These are phyloP conservation scores for Castanea crenata DNA, from an alignment of 306 rosid species.

Conservation along the genomic window DNA sequence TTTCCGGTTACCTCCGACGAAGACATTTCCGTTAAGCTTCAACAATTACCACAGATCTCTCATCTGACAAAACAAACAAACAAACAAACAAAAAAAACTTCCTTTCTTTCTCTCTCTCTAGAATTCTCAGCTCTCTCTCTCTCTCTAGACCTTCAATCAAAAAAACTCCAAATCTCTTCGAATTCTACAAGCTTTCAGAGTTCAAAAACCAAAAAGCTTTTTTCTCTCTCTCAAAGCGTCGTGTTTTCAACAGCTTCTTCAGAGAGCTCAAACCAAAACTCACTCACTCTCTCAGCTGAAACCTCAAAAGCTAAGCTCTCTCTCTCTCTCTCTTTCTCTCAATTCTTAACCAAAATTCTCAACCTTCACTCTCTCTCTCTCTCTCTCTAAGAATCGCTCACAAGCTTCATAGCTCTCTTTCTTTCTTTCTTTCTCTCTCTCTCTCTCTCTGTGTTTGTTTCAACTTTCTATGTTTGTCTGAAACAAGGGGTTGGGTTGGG, in stretches of 20 bases:
- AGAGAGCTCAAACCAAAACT: conserved; percentile 12
- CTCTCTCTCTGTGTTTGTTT: background rate
- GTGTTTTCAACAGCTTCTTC: background rate
- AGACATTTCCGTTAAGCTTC: conserved; percentile 45
- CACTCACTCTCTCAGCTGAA: conserved; percentile 5
- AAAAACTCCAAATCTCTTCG: background rate
- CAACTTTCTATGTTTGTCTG: conserved; percentile 29
- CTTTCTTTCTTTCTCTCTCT: background rate
- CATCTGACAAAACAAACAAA: conserved; percentile 25
- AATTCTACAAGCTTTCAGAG: background rate
- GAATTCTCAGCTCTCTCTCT: background rate
- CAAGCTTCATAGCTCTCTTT: background rate
- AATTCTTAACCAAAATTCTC: no score
- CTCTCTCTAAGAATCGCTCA: conserved; percentile 31
- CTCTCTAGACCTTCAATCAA: background rate
- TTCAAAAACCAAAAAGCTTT: conserved; percentile 4
- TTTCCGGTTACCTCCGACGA: conserved; percentile 64
- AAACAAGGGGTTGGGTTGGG: background rate
- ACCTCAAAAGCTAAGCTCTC: background rate
- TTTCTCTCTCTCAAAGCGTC: no score
- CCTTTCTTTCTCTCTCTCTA: no score
- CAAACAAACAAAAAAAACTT: background rate
- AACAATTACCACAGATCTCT: conserved; percentile 64
- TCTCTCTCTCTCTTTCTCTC: conserved; percentile 7
- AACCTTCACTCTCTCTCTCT: background rate